Evolutionary conservation across 1,284 basidiomycete species (phyloP).

Genomic region (Sparassis latifolia): DNA sequence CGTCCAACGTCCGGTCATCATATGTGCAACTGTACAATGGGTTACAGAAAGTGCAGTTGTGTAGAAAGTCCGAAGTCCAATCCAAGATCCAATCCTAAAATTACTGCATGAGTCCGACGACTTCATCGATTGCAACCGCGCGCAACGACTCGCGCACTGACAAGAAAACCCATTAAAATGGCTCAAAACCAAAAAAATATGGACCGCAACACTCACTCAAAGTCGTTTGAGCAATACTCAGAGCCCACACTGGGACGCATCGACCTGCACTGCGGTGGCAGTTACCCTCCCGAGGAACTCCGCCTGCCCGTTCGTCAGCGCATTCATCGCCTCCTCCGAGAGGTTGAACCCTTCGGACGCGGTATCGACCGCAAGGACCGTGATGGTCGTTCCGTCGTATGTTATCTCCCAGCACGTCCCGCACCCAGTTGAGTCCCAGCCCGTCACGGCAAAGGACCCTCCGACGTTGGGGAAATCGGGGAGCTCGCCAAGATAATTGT

Average conservation of each 20-base stretch:
- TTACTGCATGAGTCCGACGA: no score
- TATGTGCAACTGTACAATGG: no score
- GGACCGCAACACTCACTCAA: no score
- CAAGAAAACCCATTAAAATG: no score
- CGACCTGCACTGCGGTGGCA: slow-evolving; percentile 13
- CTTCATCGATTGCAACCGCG: no score
- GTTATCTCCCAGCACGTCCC: slow-evolving; percentile 42
- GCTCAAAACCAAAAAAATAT: no score
- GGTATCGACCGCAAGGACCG: slow-evolving; percentile 38
- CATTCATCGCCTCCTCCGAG: slow-evolving; percentile 17
- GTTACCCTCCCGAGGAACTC: slow-evolving; percentile 12
- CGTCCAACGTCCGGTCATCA: no score
- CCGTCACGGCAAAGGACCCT: slow-evolving; percentile 34
- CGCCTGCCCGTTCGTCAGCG: slow-evolving; percentile 14
- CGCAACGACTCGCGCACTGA: no score
- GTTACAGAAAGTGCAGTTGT: no score
- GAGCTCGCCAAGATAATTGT: slow-evolving; percentile 38
- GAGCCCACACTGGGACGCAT: slow-evolving; percentile 4
- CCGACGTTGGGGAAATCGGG: slow-evolving; percentile 47
- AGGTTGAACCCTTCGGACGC: slow-evolving; percentile 29
- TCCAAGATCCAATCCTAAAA: no score
- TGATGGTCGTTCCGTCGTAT: slow-evolving; percentile 30
- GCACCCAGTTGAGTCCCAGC: slow-evolving; percentile 36
- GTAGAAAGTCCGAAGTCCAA: no score
- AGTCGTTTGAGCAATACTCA: no score